Base-by-base conservation (phyloP, 2,329 filamentous ascomycete species). In the Emericellopsis atlantica region DNA sequence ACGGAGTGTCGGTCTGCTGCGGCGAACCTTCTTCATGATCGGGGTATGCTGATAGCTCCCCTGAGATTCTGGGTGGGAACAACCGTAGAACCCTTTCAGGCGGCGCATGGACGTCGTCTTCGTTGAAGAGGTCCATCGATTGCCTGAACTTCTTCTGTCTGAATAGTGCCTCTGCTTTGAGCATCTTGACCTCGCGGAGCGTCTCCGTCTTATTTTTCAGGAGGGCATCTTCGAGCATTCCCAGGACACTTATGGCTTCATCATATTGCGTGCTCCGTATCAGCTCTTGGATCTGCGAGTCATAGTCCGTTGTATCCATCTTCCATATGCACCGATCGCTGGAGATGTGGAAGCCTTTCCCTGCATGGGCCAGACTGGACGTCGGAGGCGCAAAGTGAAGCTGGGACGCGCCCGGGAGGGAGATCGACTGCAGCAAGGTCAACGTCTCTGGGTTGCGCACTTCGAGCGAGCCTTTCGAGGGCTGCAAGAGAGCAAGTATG, bases 281-380 rank as follows among this genome's bases (percentile, higher is more conserved):
- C 22, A 98, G 70, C 48, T 92, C 79, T 44, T 88, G 76, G 18
- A 96, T 78, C 55, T 98, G 92, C 2, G 80, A 79, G 56, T 95
- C 86, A 54, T 98, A 98, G 48, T 89, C 84, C 32, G 89, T 79
- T 4, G 90, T 84, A 47, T 81, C 85, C 92, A 98, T 96, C 51
- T 92, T 83, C 92, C 92, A 98, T 32, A 98, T 84, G 29, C 75
- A 83, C 36, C 92, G 74, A 42, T 96, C 92, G 54, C 90, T 95
- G 16, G 83, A 82, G 40, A 96, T 88, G 44, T 96, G 74, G 51
- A 98, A 98, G 0, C 89, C 90, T 57, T 98, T 98, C 4, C 86
- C 92, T 1, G 88, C 89, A 62, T 98, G 92, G 0, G 90, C 86
- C n/a, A 98, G 68, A 54, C 90, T 95, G 47, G 90, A 83, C 16